Evolutionary conservation across 1,284 basidiomycete genomes (phyloP).

Genomic region (Sporisorium exsertum): DNA sequence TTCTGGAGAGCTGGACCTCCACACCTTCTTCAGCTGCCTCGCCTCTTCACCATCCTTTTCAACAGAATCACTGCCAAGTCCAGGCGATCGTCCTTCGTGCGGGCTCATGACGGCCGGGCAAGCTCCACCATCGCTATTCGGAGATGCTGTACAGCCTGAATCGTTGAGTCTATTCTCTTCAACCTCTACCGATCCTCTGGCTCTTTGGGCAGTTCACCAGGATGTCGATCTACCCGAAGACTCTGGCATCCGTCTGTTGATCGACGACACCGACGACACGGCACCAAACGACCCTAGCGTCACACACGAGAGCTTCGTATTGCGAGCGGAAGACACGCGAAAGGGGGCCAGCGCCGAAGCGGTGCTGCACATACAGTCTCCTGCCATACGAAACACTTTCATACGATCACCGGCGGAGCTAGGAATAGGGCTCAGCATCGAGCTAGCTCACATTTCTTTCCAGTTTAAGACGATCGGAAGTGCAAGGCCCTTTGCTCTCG

Average conservation of each 20-base stretch:
- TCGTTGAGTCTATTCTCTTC: constrained; percentile 83
- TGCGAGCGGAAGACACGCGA: constrained; percentile 3
- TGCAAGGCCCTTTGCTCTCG: constrained; percentile 77
- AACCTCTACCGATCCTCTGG: constrained; percentile 76
- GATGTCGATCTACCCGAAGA: constrained; percentile 75
- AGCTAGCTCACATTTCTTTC: constrained; percentile 79
- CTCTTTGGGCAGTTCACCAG: constrained; percentile 74
- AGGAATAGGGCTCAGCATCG: constrained; percentile 74
- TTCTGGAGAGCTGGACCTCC: background rate
- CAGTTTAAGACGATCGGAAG: constrained; percentile 77
- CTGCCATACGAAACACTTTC: constrained; percentile 77
- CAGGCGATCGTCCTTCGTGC: background rate
- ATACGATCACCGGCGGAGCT: constrained; percentile 73
- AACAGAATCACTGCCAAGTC: background rate
- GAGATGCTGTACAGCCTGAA: constrained; percentile 75
- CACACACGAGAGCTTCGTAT: constrained; percentile 4
- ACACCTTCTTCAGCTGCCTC: too few relatives aligned
- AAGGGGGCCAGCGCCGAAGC: constrained; percentile 71
- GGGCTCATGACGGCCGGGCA: constrained; percentile 1
- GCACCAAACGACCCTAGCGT: constrained; percentile 42
- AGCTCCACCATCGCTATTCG: constrained; percentile 68
- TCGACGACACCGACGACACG: constrained; percentile 75
- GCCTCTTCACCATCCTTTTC: constrained; percentile 3
- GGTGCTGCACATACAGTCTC: constrained; percentile 86
- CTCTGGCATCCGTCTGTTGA: constrained; percentile 77